Evolutionary conservation across 345 rosid species (phyloP).

Genomic region (Litchi chinensis): DNA sequence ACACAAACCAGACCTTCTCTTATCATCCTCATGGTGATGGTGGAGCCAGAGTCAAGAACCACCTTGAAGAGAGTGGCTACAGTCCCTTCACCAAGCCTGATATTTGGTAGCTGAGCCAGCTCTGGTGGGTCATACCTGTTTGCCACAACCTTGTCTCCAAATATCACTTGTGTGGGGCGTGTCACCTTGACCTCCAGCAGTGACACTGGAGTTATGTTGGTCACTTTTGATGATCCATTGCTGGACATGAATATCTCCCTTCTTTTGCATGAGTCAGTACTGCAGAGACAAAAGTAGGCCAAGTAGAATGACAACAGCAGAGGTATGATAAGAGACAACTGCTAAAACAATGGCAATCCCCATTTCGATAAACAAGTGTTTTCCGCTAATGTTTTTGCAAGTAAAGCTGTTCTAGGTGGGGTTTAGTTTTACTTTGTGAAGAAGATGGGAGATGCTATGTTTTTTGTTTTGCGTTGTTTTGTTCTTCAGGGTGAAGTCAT

Average conservation of each 20-base stretch:
- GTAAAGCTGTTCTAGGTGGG: not conserved
- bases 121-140: slow-evolving; percentile 26
- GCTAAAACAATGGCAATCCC: not conserved
- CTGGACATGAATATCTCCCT: slow-evolving; percentile 14
- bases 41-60: slow-evolving; percentile 36
- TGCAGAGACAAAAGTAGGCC: not conserved
- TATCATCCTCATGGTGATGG: slow-evolving; percentile 29
- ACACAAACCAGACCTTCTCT: slow-evolving; percentile 18
- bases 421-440: not conserved
- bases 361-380: not conserved
- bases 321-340: not conserved
- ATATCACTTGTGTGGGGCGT: slow-evolving; percentile 30
- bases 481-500: not conserved
- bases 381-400: not conserved
- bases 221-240: slow-evolving; percentile 27
- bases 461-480: not conserved
- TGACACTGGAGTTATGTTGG: slow-evolving; percentile 33
- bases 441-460: not conserved
- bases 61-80: slow-evolving; percentile 38
- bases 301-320: not conserved
- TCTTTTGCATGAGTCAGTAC: not conserved
- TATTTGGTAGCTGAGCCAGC: slow-evolving; percentile 32
- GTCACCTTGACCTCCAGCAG: slow-evolving; percentile 38
- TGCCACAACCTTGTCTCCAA: slow-evolving; percentile 18
- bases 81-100: slow-evolving; percentile 41